Percentiles rank a stretch among this genome's conserved stretches.
Conservation (phyloP, 306 rosid genomes). For the Begonia fuchsioides region DNA sequence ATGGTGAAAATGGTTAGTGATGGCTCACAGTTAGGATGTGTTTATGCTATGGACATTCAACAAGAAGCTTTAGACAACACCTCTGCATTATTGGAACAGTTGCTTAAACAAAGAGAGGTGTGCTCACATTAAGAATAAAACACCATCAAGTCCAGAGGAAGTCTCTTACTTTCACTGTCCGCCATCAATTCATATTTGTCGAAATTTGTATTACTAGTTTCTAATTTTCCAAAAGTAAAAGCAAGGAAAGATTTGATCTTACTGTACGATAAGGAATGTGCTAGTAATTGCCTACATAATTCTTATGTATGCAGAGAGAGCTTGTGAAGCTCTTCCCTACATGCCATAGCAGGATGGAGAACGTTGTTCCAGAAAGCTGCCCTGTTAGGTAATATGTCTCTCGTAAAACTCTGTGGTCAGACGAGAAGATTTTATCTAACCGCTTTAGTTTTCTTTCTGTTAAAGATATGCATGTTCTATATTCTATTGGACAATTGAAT, state of each 20-base stretch:
- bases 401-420: too few relatives aligned
- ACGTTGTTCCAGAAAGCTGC: conserved; percentile 40
- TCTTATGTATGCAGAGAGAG: conserved; percentile 43
- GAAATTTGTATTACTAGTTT: too few relatives aligned
- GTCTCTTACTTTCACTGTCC: too few relatives aligned
- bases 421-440: too few relatives aligned
- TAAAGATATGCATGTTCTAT: too few relatives aligned
- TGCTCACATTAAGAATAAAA: background rate
- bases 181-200: too few relatives aligned
- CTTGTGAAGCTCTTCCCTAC: conserved; percentile 43
- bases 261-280: conserved; percentile 1
- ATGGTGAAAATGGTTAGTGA: conserved; percentile 70
- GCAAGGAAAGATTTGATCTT: background rate
- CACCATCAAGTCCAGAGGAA: too few relatives aligned
- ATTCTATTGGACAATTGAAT: too few relatives aligned
- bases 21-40: conserved; percentile 38
- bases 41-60: conserved; percentile 67
- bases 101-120: conserved; percentile 41
- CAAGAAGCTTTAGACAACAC: conserved; percentile 61
- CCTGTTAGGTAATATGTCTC: conserved; percentile 40
- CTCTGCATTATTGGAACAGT: conserved; percentile 37
- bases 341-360: conserved; percentile 81
- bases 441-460: too few relatives aligned
- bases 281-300: conserved; percentile 9
- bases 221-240: too few relatives aligned